Evolutionary conservation across 1,284 basidiomycete species (phyloP).

Genomic region (Tylopilus sp.): DNA sequence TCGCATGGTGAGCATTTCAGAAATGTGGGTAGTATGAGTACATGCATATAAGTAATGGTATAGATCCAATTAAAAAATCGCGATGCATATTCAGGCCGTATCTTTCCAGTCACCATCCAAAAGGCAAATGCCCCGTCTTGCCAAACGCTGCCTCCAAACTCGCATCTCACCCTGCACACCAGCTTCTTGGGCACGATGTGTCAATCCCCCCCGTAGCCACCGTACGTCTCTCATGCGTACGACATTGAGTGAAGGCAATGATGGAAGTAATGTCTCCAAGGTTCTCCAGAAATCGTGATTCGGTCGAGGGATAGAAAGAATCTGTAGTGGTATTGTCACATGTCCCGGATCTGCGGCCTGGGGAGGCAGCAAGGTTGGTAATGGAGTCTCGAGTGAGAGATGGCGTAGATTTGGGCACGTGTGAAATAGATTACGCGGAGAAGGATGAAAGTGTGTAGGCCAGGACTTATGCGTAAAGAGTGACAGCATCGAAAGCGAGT

Average conservation of each 20-base stretch:
- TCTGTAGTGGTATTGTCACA: constrained; percentile 49
- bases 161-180: constrained; percentile 78
- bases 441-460: constrained; percentile 63
- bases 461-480: constrained; percentile 70
- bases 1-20: too few species aligned
- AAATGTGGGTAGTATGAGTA: background rate
- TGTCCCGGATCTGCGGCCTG: constrained; percentile 33
- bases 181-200: constrained; percentile 58
- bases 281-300: constrained; percentile 52
- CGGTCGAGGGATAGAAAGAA: constrained; percentile 72
- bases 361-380: constrained; percentile 47
- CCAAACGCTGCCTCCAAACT: constrained; percentile 63
- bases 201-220: constrained; percentile 69
- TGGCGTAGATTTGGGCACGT: constrained; percentile 59
- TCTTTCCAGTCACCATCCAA: constrained; percentile 70
- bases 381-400: constrained; percentile 66
- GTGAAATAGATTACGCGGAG: constrained; percentile 53
- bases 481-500: constrained; percentile 58
- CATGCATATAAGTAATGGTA: constrained; percentile 6
- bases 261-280: constrained; percentile 55
- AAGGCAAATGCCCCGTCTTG: constrained; percentile 54
- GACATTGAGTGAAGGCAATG: constrained; percentile 53
- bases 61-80: constrained; percentile 11
- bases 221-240: constrained; percentile 66
- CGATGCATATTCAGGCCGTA: constrained; percentile 28